A percentile compares a stretch with the other conserved stretches of the same genome.
phyloP scores from a whole-genome alignment of 2,329 filamentous ascomycete species.

The Conoideocrella luteorostrata region DNA sequence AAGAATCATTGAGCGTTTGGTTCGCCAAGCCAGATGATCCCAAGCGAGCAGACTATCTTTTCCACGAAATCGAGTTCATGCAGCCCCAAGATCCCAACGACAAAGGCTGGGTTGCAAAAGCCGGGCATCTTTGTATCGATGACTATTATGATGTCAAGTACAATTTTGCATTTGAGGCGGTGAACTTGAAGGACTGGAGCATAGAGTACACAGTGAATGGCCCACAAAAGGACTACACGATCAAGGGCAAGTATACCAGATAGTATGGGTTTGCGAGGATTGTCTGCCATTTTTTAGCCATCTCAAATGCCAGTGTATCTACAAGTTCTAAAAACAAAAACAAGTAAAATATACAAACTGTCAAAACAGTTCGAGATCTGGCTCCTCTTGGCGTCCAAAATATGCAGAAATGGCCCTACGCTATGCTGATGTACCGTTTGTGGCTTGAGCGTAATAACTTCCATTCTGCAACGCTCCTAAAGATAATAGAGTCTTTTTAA shows the following conservation, averaged over 20 bases:
- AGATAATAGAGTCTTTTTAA: no score
- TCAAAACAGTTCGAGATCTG: no score
- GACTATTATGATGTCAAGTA: slow-evolving; percentile 68
- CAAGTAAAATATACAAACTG: no score
- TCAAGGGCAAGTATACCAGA: slow-evolving; percentile 46
- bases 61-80: slow-evolving; percentile 64
- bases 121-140: slow-evolving; percentile 63
- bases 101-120: slow-evolving; percentile 55
- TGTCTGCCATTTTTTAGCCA: no score
- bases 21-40: slow-evolving; percentile 61
- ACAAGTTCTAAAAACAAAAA: no score
- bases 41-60: slow-evolving; percentile 62
- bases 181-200: slow-evolving; percentile 51
- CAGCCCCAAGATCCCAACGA: slow-evolving; percentile 24
- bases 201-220: slow-evolving; percentile 62
- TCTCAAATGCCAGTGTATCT: no score
- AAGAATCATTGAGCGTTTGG: slow-evolving; percentile 63
- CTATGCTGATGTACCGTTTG: no score
- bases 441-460: no score
- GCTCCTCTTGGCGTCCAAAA: no score
- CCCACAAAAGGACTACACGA: slow-evolving; percentile 67
- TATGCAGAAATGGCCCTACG: no score
- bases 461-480: no score
- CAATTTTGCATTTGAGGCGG: slow-evolving; percentile 55
- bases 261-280: no score